These are phyloP conservation scores for Kluyveromyces wickerhamii DNA, from an alignment of 805 yeast genomes.

Conservation along the genomic window DNA sequence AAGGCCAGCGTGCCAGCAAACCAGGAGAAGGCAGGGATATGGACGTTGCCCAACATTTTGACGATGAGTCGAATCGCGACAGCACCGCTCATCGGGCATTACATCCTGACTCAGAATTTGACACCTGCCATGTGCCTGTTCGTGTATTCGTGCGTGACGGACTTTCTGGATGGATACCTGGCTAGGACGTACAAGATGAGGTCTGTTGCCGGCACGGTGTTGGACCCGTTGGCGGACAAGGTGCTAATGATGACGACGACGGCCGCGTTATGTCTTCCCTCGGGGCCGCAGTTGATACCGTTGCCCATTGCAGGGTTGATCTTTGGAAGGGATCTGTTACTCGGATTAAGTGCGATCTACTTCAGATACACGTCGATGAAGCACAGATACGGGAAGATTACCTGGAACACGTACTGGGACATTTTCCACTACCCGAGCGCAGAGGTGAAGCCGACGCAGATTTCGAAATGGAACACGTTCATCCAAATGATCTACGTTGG, in stretches of 20 bases:
- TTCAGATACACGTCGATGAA: constrained; percentile 55
- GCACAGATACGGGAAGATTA: constrained; percentile 24
- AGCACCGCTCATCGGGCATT: constrained; percentile 81
- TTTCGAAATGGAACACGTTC: constrained; percentile 84
- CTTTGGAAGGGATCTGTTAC: constrained; percentile 72
- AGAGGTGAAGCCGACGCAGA: constrained; percentile 76
- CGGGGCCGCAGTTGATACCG: constrained; percentile 59
- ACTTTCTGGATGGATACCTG: constrained; percentile 82
- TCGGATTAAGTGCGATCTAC: constrained; percentile 65
- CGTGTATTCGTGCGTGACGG: constrained; percentile 82
- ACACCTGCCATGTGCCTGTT: constrained; percentile 64
- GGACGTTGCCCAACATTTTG: constrained; percentile 76
- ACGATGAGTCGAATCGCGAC: constrained; percentile 74
- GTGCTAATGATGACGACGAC: constrained; percentile 82
- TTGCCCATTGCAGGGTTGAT: constrained; percentile 57
- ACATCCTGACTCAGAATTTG: constrained; percentile 57
- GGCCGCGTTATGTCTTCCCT: constrained; percentile 50
- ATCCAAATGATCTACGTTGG: constrained; percentile 89
- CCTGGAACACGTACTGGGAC: constrained; percentile 67
- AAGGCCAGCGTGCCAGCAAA: no score
- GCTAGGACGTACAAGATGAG: constrained; percentile 74
- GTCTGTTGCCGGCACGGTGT: constrained; percentile 78
- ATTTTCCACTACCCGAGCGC: constrained; percentile 66
- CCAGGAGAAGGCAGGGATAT: no score
- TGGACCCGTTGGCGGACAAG: constrained; percentile 96